Evolutionary conservation across 2,329 filamentous ascomycete species (phyloP).

Genomic region (Grosmannia clavigera): DNA sequence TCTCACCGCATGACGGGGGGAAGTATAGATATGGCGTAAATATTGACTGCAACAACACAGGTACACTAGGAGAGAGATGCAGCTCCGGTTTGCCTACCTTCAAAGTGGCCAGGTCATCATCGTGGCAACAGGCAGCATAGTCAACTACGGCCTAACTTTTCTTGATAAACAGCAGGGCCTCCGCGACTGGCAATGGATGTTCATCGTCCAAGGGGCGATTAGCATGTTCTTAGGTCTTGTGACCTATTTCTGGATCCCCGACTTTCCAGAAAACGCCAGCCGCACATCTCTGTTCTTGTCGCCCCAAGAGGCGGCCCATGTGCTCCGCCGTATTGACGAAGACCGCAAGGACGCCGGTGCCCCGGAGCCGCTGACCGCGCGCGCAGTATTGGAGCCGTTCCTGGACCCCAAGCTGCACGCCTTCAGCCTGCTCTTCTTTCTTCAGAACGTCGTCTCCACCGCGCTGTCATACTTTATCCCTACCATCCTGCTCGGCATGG

Average conservation of each 20-base stretch:
- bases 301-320: constrained; percentile 33
- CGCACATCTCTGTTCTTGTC: constrained; percentile 39
- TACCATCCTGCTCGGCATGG: constrained; percentile 56
- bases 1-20: background rate
- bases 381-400: constrained; percentile 32
- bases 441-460: constrained; percentile 59
- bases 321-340: constrained; percentile 38
- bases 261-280: constrained; percentile 47
- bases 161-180: background rate
- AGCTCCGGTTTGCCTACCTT: constrained; percentile 1
- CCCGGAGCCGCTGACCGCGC: constrained; percentile 34
- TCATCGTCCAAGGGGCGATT: background rate
- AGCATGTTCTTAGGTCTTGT: constrained; percentile 25
- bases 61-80: background rate
- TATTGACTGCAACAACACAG: background rate
- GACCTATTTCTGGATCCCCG: constrained; percentile 45
- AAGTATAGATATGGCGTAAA: background rate
- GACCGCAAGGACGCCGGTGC: constrained; percentile 45
- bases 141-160: background rate
- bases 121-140: background rate
- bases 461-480: constrained; percentile 69
- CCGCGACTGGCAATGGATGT: constrained; percentile 1
- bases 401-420: constrained; percentile 47
- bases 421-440: constrained; percentile 47
- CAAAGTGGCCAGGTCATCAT: background rate